Evolutionary conservation across 805 yeast genomes (phyloP).

Genomic region (Wickerhamiella dianesei): DNA sequence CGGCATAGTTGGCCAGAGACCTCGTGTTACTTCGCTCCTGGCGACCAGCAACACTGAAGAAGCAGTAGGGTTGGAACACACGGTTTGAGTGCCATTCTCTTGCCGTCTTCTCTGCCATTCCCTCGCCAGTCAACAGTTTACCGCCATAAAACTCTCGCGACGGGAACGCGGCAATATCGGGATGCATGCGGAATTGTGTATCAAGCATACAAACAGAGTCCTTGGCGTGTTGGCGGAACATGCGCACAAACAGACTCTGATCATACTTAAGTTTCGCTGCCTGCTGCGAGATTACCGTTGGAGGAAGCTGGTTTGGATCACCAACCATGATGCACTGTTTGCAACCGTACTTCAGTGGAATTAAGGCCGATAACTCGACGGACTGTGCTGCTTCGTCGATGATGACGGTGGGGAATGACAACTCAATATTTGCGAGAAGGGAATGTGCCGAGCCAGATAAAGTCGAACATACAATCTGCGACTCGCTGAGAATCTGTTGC

Average conservation of each 20-base stretch:
- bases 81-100: constrained; percentile 59
- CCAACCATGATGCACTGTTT: constrained; percentile 91
- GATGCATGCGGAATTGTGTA: constrained; percentile 97
- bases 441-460: constrained; percentile 92
- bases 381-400: constrained; percentile 97
- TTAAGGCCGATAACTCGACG: constrained; percentile 81
- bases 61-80: constrained; percentile 59
- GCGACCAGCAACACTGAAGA: constrained; percentile 52
- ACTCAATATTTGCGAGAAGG: constrained; percentile 56
- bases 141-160: constrained; percentile 69
- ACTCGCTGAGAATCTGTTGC: constrained; percentile 51
- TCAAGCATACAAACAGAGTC: constrained; percentile 50
- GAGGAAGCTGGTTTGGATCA: constrained; percentile 96
- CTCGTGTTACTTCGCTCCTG: constrained; percentile 47
- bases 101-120: constrained; percentile 44
- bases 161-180: constrained; percentile 77
- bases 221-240: constrained; percentile 51
- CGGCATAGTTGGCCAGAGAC: constrained; percentile 58
- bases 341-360: constrained; percentile 86
- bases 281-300: constrained; percentile 81
- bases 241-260: constrained; percentile 85
- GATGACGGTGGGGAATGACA: constrained; percentile 77
- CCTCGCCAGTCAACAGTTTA: constrained; percentile 60
- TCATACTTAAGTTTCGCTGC: constrained; percentile 75
- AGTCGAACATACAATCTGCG: constrained; percentile 83